Evolutionary conservation across 257 asterid species (phyloP), one percentile per base, ranked within the genome.

Genomic region (Petunia secreta): DNA sequence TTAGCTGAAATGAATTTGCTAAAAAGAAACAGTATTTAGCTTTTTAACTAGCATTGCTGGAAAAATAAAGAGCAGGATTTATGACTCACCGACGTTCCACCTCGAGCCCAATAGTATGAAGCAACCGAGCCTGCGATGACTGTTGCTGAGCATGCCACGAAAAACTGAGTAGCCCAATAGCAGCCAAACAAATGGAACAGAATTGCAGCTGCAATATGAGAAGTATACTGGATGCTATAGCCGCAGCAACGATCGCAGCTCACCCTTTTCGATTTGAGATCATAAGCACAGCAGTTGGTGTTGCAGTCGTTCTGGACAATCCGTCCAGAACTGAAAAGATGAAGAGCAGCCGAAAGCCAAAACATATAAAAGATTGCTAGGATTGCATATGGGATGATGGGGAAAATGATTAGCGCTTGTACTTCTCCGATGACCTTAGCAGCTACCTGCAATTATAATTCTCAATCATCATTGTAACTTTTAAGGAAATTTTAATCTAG

Each of bases 381-480:
- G 53, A 92, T 65, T 40, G 88, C 78, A 79, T 94, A 96, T 16
- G 99, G 98, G 66, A 96, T 91, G 64, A 89, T 89, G 9, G 99
- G 99, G 79, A 92, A 96, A 54, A 96, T 85, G 75, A 94, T 91
- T 66, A 96, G 87, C 2, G 98, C 98, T 36, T 88, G 99, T 63
- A 96, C 94, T 88, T 96, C 99, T 84, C 99, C 98, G 10, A 96
- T 96, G 85, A 96, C 99, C 87, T 96, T 96, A 39, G 99, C 99
- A 77, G 99, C 99, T 82, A 94, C 99, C 99, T 96, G 84, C 10
- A 85, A 77, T 83, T 80, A 73, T 79, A 8, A 71, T 39, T 75
- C 48, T 4, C 37, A 76, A 73, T 77, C 37, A 83, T 63, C 63
- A 71, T 15, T 54, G 40, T 50, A 67, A 44, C 38, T 71, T 71